phyloP scores from a whole-genome alignment of 495 filamentous ascomycete genomes.

The Hypoxylon fuscum region DNA sequence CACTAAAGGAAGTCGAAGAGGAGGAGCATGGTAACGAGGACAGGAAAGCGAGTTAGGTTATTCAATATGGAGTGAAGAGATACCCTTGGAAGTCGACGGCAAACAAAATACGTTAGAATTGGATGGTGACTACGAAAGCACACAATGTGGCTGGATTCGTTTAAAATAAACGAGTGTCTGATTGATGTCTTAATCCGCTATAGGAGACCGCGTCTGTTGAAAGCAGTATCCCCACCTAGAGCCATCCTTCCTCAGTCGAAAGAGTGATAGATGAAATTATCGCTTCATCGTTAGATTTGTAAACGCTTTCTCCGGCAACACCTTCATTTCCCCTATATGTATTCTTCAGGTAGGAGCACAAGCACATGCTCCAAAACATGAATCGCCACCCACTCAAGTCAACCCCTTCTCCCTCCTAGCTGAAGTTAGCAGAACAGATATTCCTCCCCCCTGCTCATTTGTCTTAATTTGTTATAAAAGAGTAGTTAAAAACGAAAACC shows the following conservation, averaged over 20 bases:
- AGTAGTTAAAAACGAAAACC: conserved; percentile 18
- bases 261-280: background rate
- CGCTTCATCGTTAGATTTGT: background rate
- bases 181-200: no score
- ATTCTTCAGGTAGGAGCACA: background rate
- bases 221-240: no score
- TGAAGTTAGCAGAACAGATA: conserved; percentile 10
- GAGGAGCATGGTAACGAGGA: conserved; percentile 33
- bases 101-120: no score
- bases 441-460: conserved; percentile 5
- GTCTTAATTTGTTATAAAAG: conserved; percentile 20
- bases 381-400: background rate
- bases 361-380: background rate
- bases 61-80: no score
- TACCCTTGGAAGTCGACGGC: no score
- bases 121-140: no score
- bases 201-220: no score
- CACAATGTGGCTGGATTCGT: no score
- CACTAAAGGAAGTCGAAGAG: conserved; percentile 8
- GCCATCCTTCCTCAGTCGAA: no score
- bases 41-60: background rate
- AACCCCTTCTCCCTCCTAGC: no score
- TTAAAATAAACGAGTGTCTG: no score
- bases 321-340: background rate
- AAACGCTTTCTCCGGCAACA: background rate